Evolutionary conservation across 805 yeast species (phyloP), one percentile per base, ranked within the genome.

Genomic region (Candida schatavii): DNA sequence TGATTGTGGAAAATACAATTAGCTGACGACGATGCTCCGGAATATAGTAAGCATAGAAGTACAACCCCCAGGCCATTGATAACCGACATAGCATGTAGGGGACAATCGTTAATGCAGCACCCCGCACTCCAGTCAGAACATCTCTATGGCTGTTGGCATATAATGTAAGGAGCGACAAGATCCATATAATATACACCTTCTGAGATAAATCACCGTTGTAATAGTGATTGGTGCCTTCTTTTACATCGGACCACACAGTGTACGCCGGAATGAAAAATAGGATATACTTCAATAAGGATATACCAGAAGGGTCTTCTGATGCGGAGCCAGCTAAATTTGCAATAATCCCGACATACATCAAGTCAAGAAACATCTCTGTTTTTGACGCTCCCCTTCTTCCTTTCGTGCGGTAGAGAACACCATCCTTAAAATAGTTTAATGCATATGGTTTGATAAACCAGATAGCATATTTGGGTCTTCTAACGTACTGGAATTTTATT

Each of bases 201-300:
- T 82, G 87, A 3, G 76, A 52, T 38, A 81, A 56, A 56, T 82
- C 86, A 49, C 79, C 82, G 43, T 66, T 77, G 54, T 74, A 81
- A 57, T 78, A 81, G 51, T 77, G 79, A 57, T 81, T 79, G 71
- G 79, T 77, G 50, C 80, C 70, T 43, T 80, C 85, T 51, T 78
- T 77, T 42, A 81, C 62, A 50, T 80, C 85, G n/a, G 71, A 56
- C 86, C 87, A 81, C 18, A 81, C 75, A 17, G 71, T 72, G 77
- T 80, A 82, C 13, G 80, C 72, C 0, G 84, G 85, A 15, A 75
- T 39, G 43, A 80, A 81, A 2, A 79, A 54, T 31, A 81, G 50
- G 5, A 77, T 41, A 51, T 79, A 81, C 46, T 68, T 68, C 30
- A 73, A 57, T 20, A 81, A 56, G 0, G 78, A 56, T 3, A 52